A percentile compares a stretch with the other conserved stretches of the same genome.
phyloP scores from a whole-genome alignment of 306 rosid genomes.

The Bauhinia variegata region DNA sequence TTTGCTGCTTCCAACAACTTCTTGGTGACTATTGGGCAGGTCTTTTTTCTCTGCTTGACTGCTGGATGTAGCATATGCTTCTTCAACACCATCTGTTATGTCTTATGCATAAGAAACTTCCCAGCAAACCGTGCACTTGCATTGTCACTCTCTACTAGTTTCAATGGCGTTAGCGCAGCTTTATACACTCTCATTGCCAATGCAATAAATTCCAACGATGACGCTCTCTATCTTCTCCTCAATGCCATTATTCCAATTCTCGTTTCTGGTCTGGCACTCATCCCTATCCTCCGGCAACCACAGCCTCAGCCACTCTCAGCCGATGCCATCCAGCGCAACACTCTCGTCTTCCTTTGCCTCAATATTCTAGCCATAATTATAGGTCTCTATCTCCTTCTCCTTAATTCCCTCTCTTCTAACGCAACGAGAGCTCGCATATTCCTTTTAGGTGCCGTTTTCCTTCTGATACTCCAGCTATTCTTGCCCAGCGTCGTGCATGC shows the following conservation, averaged over 20 bases:
- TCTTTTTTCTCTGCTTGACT: slow-evolving; percentile 65
- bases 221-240: slow-evolving; percentile 59
- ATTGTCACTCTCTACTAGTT: slow-evolving; percentile 67
- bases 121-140: slow-evolving; percentile 65
- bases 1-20: not conserved
- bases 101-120: slow-evolving; percentile 66
- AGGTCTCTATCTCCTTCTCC: slow-evolving; percentile 70
- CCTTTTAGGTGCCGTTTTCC: slow-evolving; percentile 60
- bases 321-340: slow-evolving; percentile 36
- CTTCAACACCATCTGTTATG: slow-evolving; percentile 90
- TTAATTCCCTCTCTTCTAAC: slow-evolving; percentile 45
- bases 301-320: slow-evolving; percentile 36
- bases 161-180: slow-evolving; percentile 81
- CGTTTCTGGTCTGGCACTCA: slow-evolving; percentile 45
- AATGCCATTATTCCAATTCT: slow-evolving; percentile 74
- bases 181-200: slow-evolving; percentile 69
- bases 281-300: slow-evolving; percentile 57
- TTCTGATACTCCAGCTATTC: slow-evolving; percentile 51
- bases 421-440: slow-evolving; percentile 42
- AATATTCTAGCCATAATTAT: slow-evolving; percentile 65
- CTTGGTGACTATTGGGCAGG: slow-evolving; percentile 47
- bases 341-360: slow-evolving; percentile 55
- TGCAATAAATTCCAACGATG: slow-evolving; percentile 56
- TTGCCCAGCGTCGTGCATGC: slow-evolving; percentile 51
- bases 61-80: slow-evolving; percentile 87